These are phyloP conservation scores for Cyberlindnera samutprakarnensis DNA, from an alignment of 805 yeast genomes.

Conservation along the genomic window DNA sequence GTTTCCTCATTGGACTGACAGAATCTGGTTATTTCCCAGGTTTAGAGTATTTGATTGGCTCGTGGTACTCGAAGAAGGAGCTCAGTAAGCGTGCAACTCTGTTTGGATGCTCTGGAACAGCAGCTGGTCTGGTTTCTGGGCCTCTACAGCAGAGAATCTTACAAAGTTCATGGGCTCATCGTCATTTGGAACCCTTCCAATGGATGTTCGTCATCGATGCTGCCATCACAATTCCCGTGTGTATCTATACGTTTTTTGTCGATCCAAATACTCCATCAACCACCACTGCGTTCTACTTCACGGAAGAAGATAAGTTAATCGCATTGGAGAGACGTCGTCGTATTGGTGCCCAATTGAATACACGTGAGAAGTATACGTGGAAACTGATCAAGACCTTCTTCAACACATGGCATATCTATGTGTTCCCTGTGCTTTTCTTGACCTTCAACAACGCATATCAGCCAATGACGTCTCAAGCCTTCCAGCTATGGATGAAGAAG, in stretches of 20 bases:
- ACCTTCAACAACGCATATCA: slow-evolving; percentile 14
- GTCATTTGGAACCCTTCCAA: slow-evolving; percentile 30
- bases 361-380: slow-evolving; percentile 33
- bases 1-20: slow-evolving; percentile 35
- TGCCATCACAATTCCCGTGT: slow-evolving; percentile 34
- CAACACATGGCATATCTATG: slow-evolving; percentile 41
- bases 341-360: slow-evolving; percentile 36
- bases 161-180: slow-evolving; percentile 16
- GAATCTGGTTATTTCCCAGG: slow-evolving; percentile 46
- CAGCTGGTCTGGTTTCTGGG: slow-evolving; percentile 31
- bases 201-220: slow-evolving; percentile 44
- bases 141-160: slow-evolving; percentile 31
- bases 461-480: slow-evolving; percentile 33
- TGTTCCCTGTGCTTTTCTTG: slow-evolving; percentile 29
- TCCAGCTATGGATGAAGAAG: slow-evolving; percentile 37
- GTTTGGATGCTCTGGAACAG: slow-evolving; percentile 29
- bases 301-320: slow-evolving; percentile 33
- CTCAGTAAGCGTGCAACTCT: slow-evolving; percentile 27
- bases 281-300: slow-evolving; percentile 34
- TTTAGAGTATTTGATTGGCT: slow-evolving; percentile 32
- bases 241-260: slow-evolving; percentile 33
- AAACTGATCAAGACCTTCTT: slow-evolving; percentile 33
- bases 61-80: slow-evolving; percentile 29
- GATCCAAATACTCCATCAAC: slow-evolving; percentile 41
- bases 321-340: slow-evolving; percentile 40